A percentile compares a stretch with the other conserved stretches of the same genome.
Evolutionary conservation across 2,329 filamentous ascomycete species (phyloP).

Genomic region (Botrytis deweyae): DNA sequence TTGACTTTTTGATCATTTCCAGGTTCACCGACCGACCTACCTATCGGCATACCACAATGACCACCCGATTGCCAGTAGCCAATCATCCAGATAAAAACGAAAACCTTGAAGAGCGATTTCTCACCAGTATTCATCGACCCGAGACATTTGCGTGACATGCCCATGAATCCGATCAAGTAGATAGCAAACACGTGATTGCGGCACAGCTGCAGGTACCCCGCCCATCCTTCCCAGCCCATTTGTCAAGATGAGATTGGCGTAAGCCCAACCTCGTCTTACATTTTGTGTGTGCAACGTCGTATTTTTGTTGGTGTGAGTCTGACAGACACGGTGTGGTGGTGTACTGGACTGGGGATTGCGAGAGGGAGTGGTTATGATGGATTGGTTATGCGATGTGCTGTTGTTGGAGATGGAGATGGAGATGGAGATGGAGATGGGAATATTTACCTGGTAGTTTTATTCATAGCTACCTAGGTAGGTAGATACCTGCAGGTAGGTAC

Average conservation of each 20-base stretch:
- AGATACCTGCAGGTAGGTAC: too few relatives aligned
- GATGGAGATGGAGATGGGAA: background rate
- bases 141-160: background rate
- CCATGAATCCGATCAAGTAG: background rate
- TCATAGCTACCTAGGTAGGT: background rate
- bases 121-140: background rate
- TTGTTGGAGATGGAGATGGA: background rate
- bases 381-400: background rate
- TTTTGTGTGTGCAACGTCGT: background rate
- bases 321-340: background rate
- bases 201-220: conserved; percentile 1
- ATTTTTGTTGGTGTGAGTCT: conserved; percentile 2
- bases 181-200: background rate
- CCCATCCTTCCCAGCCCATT: background rate
- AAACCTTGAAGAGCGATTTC: background rate
- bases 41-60: background rate
- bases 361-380: background rate
- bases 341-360: background rate
- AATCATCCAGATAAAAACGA: background rate
- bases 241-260: background rate
- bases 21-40: background rate
- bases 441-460: background rate
- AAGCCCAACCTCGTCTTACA: conserved; percentile 10
- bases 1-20: background rate
- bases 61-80: background rate